Conservation (phyloP, 2,329 filamentous ascomycete species). For the Aspergillus ruber region DNA sequence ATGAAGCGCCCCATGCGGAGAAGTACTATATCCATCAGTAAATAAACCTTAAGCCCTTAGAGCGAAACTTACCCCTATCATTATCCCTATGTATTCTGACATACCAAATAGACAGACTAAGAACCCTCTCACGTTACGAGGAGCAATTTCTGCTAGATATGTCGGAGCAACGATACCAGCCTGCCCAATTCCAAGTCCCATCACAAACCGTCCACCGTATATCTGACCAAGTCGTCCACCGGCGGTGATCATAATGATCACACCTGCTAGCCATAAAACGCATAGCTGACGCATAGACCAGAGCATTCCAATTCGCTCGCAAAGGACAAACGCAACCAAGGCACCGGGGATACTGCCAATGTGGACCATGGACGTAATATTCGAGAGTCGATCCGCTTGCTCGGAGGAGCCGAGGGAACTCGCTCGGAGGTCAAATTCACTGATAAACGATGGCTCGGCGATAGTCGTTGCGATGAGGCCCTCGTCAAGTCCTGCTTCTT, state of each 20-base stretch:
- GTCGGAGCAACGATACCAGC: constrained; percentile 81
- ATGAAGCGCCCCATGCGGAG: constrained; percentile 39
- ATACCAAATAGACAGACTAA: constrained; percentile 13
- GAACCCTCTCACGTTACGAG: constrained; percentile 62
- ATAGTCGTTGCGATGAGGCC: constrained; percentile 17
- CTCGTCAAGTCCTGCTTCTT: constrained; percentile 13
- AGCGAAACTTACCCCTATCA: constrained; percentile 11
- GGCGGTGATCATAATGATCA: constrained; percentile 28
- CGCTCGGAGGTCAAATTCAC: constrained; percentile 7
- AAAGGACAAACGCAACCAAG: constrained; percentile 22
- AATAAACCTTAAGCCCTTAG: not conserved
- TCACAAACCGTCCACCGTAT: constrained; percentile 27
- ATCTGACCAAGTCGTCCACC: constrained; percentile 23
- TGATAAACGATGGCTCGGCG: constrained; percentile 12
- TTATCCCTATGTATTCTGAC: constrained; percentile 18
- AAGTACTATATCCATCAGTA: constrained; percentile 15
- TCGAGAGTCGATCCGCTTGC: constrained; percentile 28
- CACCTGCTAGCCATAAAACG: constrained; percentile 14
- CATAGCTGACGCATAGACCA: constrained; percentile 19
- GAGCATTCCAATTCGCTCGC: constrained; percentile 20
- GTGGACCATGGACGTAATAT: constrained; percentile 36
- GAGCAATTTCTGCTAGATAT: constrained; percentile 82
- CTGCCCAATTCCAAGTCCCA: constrained; percentile 27
- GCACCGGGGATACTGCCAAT: constrained; percentile 34
- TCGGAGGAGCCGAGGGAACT: constrained; percentile 9